Evolutionary conservation across 176 grass and related monocot genomes (phyloP).

Genomic region (Microstegium vimineum): DNA sequence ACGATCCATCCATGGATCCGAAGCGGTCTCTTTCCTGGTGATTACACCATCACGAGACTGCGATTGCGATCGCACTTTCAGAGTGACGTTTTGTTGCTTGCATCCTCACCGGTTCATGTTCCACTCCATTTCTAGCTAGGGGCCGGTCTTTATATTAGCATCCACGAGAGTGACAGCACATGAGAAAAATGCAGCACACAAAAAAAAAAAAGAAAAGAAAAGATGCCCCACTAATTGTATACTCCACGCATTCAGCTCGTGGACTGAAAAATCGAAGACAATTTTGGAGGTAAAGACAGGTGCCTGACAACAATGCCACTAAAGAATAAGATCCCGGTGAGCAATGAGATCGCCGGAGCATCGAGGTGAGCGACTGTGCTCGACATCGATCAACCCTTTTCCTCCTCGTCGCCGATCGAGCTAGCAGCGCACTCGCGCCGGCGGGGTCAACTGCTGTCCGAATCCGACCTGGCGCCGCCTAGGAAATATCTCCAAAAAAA

Average conservation of each 20-base stretch:
- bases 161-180: not conserved
- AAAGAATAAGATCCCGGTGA: slow-evolving; percentile 7
- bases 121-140: not conserved
- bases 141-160: not conserved
- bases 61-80: slow-evolving; percentile 7
- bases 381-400: slow-evolving; percentile 22
- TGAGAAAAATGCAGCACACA: not conserved
- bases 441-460: slow-evolving; percentile 21
- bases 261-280: not conserved
- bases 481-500: not conserved
- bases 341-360: slow-evolving; percentile 21
- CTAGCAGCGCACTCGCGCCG: not conserved
- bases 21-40: not conserved
- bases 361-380: slow-evolving; percentile 31
- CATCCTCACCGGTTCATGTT: slow-evolving; percentile 9
- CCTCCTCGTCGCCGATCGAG: not conserved
- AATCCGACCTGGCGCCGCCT: slow-evolving; percentile 27
- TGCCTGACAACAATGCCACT: slow-evolving; percentile 3
- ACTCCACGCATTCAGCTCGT: not conserved
- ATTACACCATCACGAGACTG: slow-evolving; percentile 23
- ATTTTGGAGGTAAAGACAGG: not conserved
- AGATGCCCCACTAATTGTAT: not conserved
- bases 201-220: no score
- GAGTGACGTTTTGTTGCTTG: slow-evolving; percentile 32
- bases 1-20: not conserved